phyloP scores from a whole-genome alignment of 78 protist species.

The Dictyostelium capitatum region DNA sequence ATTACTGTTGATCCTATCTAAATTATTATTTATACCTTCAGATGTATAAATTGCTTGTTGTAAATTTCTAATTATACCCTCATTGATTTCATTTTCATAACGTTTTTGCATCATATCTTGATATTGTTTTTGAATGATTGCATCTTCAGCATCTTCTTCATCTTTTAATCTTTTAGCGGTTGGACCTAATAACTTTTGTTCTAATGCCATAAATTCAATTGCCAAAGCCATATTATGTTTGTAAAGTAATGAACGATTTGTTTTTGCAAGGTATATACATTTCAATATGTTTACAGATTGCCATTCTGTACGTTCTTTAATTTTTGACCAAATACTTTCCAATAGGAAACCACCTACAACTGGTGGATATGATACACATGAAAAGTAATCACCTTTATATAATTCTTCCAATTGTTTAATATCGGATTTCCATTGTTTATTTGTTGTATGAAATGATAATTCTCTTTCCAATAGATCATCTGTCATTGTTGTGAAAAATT shows the following conservation, averaged over 20 bases:
- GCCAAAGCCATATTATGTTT: conserved; percentile 75
- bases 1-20: conserved; percentile 4
- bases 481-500: conserved; percentile 10
- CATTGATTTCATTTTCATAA: conserved; percentile 48
- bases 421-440: conserved; percentile 26
- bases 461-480: conserved; percentile 43
- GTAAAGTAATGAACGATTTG: conserved; percentile 36
- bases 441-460: conserved; percentile 65
- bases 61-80: conserved; percentile 4
- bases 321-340: conserved; percentile 35
- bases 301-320: conserved; percentile 71
- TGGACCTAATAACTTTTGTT: conserved; percentile 61
- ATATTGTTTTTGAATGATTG: background rate
- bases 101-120: conserved; percentile 27
- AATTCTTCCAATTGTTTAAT: conserved; percentile 27
- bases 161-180: conserved; percentile 32
- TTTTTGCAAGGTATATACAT: conserved; percentile 71
- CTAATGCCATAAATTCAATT: conserved; percentile 73
- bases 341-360: conserved; percentile 32
- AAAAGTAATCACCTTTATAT: conserved; percentile 36
- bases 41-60: conserved; percentile 23
- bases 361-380: conserved; percentile 23
- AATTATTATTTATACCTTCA: conserved; percentile 53
- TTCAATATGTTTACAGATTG: conserved; percentile 51
- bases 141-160: conserved; percentile 40